Conservation (phyloP, 345 rosid species). For the Rhodamnia rubescens region DNA sequence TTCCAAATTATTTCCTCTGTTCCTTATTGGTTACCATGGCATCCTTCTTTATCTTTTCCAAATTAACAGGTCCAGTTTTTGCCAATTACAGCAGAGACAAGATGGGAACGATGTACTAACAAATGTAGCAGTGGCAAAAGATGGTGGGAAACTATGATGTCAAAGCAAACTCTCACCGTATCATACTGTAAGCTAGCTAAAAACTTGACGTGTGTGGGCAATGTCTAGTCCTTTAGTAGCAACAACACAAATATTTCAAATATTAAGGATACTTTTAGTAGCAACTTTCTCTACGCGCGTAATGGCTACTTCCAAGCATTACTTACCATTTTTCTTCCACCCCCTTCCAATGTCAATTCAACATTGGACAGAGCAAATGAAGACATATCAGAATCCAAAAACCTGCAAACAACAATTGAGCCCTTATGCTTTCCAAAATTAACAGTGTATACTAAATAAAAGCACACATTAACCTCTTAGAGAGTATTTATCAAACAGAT, state of each 20-base stretch:
- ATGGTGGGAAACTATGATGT: not conserved
- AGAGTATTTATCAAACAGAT: not conserved
- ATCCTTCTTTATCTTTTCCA: not conserved
- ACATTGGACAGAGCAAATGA: conserved; percentile 59
- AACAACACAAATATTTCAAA: not conserved
- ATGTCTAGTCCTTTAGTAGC: not conserved
- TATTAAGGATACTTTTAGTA: not conserved
- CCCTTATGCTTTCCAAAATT: not conserved
- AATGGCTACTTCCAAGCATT: conserved; percentile 2
- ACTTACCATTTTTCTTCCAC: conserved; percentile 62
- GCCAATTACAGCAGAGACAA: not conserved
- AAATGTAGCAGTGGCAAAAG: not conserved
- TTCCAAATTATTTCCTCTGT: not conserved
- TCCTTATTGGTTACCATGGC: not conserved
- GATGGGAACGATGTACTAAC: not conserved
- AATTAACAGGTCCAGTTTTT: not conserved
- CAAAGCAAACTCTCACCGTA: not conserved
- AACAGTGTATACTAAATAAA: not conserved
- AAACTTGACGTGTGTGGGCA: not conserved
- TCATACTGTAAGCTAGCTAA: not conserved
- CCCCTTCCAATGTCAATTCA: conserved; percentile 50
- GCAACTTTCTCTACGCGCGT: not conserved
- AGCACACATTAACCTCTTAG: not conserved
- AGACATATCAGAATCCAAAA: conserved; percentile 24
- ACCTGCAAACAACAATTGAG: conserved; percentile 32